phyloP scores from a whole-genome alignment of 352 stramenopile species.

The Phytopythium aichiense region DNA sequence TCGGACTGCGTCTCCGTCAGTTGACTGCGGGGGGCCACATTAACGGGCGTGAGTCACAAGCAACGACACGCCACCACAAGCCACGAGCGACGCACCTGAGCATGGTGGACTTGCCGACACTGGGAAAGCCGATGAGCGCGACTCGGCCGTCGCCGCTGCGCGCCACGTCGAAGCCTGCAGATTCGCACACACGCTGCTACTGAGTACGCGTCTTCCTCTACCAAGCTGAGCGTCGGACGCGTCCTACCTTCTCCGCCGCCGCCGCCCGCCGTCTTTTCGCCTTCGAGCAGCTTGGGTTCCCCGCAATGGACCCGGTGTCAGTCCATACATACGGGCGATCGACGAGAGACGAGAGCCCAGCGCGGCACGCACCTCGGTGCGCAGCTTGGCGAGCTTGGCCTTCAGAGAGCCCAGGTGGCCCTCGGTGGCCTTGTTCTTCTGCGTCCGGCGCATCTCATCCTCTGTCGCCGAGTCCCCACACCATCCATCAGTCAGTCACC shows the following conservation, averaged over 20 bases:
- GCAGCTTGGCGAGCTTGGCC: slow-evolving; percentile 98
- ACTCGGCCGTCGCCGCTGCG: slow-evolving; percentile 96
- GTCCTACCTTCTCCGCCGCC: slow-evolving; percentile 57
- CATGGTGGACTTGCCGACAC: slow-evolving; percentile 88
- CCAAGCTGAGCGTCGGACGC: neutral
- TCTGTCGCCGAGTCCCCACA: slow-evolving; percentile 37
- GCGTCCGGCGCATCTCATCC: slow-evolving; percentile 96
- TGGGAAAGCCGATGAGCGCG: slow-evolving; percentile 94
- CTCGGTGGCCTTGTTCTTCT: slow-evolving; percentile 98
- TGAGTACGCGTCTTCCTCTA: neutral
- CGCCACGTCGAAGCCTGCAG: slow-evolving; percentile 91
- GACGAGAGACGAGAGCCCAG: too few relatives aligned
- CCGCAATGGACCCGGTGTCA: neutral
- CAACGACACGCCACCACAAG: neutral
- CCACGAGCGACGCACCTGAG: slow-evolving; percentile 36
- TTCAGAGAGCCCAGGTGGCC: slow-evolving; percentile 93
- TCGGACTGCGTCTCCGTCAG: slow-evolving; percentile 97
- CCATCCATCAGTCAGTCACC: neutral
- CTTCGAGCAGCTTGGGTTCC: slow-evolving; percentile 62
- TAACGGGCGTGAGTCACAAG: neutral
- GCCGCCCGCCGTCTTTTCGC: slow-evolving; percentile 68
- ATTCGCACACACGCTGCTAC: neutral
- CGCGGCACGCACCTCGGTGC: slow-evolving; percentile 79
- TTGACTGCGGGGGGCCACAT: slow-evolving; percentile 43
- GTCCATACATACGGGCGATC: neutral